A percentile compares a stretch with the other conserved stretches of the same genome.
Conservation (phyloP, 495 filamentous ascomycete species). For the Penicillium salamii region DNA sequence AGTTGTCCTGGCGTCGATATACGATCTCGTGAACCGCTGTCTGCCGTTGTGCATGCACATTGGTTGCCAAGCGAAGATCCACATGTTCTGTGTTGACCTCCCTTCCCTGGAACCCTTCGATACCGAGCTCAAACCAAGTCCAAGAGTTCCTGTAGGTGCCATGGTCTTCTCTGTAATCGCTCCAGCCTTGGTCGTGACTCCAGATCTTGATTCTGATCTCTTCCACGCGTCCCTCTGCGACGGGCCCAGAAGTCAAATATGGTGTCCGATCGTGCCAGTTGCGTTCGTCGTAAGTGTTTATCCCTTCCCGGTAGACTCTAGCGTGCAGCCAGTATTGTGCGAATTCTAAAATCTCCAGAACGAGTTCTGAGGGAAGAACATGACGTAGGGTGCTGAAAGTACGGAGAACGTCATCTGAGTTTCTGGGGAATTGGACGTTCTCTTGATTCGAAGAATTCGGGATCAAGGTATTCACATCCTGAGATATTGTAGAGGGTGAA, state of each 20-base stretch:
- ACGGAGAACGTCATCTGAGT: neutral
- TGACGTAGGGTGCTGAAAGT: neutral
- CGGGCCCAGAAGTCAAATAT: constrained; percentile 2
- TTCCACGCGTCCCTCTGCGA: constrained; percentile 16
- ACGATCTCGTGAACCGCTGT: neutral
- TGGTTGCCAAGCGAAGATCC: neutral
- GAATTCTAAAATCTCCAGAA: neutral
- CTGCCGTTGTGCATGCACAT: neutral
- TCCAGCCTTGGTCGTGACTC: constrained; percentile 58
- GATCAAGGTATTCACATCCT: neutral
- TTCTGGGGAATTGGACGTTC: neutral
- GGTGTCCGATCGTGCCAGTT: neutral
- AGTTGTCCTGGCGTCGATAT: neutral
- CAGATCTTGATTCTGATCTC: constrained; percentile 55
- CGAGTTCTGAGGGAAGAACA: constrained; percentile 1
- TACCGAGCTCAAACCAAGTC: constrained; percentile 60
- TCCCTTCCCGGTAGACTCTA: neutral
- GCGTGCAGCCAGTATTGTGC: constrained; percentile 3
- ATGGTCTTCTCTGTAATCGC: constrained; percentile 19
- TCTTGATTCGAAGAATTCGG: neutral
- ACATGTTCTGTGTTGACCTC: neutral
- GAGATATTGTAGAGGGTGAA: neutral
- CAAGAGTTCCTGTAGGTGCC: constrained; percentile 45
- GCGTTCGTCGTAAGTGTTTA: neutral
- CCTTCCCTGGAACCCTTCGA: constrained; percentile 38